A percentile compares a stretch with the other conserved stretches of the same genome.
Evolutionary conservation across 2,329 filamentous ascomycete species (phyloP).

Genomic region (Fusarium anguioides): DNA sequence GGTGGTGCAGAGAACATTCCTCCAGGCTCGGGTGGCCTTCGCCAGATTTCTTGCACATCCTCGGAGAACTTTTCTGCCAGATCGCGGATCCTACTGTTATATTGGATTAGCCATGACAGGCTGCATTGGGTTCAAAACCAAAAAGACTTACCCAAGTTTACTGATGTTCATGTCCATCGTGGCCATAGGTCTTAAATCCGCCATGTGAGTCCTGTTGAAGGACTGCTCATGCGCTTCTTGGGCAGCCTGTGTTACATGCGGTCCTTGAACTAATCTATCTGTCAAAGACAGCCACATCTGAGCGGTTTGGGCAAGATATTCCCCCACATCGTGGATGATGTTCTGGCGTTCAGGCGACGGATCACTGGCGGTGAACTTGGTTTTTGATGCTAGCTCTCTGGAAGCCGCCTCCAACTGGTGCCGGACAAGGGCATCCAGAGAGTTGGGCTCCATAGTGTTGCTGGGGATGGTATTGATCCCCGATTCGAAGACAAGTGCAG

Average conservation of each 20-base stretch:
- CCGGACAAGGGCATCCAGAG: slow-evolving; percentile 47
- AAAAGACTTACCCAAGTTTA: slow-evolving; percentile 49
- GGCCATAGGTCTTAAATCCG: slow-evolving; percentile 46
- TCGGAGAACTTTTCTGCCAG: slow-evolving; percentile 50
- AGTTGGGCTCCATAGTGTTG: slow-evolving; percentile 28
- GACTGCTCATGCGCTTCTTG: slow-evolving; percentile 46
- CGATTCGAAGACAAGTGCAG: slow-evolving; percentile 46
- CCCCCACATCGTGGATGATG: slow-evolving; percentile 51
- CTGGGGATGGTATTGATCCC: slow-evolving; percentile 40
- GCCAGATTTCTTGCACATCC: slow-evolving; percentile 50
- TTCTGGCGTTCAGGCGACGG: slow-evolving; percentile 39
- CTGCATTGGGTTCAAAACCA: background rate
- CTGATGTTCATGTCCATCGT: slow-evolving; percentile 49
- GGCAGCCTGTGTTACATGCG: slow-evolving; percentile 48
- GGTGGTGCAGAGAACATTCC: slow-evolving; percentile 17
- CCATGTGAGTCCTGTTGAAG: slow-evolving; percentile 38
- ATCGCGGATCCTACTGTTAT: slow-evolving; percentile 50
- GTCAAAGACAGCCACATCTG: slow-evolving; percentile 50
- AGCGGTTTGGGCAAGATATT: slow-evolving; percentile 52
- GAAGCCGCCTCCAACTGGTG: slow-evolving; percentile 44
- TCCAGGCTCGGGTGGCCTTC: slow-evolving; percentile 30
- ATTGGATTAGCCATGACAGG: slow-evolving; percentile 23
- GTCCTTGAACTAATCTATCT: slow-evolving; percentile 48
- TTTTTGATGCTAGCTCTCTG: slow-evolving; percentile 38
- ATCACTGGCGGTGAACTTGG: slow-evolving; percentile 13